A percentile compares a stretch with the other conserved stretches of the same genome.
Evolutionary conservation across 257 asterid species (phyloP).

Genomic region (Echites panduratus): DNA sequence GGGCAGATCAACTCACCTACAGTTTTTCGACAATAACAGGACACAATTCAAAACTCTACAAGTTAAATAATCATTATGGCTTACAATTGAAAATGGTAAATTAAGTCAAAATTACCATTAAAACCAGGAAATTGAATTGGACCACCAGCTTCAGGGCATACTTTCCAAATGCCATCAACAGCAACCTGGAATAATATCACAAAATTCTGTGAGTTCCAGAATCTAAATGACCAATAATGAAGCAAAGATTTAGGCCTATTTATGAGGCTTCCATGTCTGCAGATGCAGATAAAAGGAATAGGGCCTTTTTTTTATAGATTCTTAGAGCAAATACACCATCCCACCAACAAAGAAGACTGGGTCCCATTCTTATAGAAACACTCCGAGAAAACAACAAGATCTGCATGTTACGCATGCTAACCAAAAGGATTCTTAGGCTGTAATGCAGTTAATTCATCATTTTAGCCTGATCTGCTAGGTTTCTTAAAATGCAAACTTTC

Average conservation of each 20-base stretch:
- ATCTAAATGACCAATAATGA: background rate
- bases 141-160: slow-evolving; percentile 82
- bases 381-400: background rate
- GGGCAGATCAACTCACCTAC: slow-evolving; percentile 92
- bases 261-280: background rate
- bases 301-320: background rate
- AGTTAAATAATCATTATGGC: background rate
- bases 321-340: background rate
- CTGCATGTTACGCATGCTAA: background rate
- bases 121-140: slow-evolving; percentile 73
- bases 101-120: slow-evolving; percentile 44
- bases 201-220: background rate
- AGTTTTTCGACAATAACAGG: slow-evolving; percentile 14
- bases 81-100: background rate
- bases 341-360: background rate
- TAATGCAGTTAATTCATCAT: no score
- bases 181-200: slow-evolving; percentile 53
- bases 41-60: background rate
- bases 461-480: background rate
- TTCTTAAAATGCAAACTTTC: background rate
- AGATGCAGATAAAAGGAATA: background rate
- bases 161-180: slow-evolving; percentile 82
- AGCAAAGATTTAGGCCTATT: background rate
- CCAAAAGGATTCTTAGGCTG: background rate
- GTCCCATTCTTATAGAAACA: background rate